Base-by-base conservation (phyloP, 352 stramenopile genomes). In the Globisporangium paroecandrum region DNA sequence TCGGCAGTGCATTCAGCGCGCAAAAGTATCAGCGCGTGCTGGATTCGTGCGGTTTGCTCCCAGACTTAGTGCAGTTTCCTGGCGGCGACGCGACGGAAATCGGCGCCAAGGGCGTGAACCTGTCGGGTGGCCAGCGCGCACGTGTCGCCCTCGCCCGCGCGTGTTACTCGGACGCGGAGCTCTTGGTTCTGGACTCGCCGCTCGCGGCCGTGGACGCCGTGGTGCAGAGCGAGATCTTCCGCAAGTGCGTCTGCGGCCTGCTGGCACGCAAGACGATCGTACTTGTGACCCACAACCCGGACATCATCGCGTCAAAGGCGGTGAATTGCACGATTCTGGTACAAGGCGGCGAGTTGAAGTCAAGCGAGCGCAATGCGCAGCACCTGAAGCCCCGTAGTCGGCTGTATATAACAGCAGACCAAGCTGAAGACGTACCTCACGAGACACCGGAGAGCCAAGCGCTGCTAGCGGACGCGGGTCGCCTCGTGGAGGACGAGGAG, bases 201-300 rank as follows among this genome's bases (percentile, higher is more conserved):
- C 71, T 98, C 1, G 78, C 76, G 29, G 92, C 93, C 20, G 93
- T 98, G 2, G 94, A 98, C 74, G 85, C 85, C 47, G 87, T 98
- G 71, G 93, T 98, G 34, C 89, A 81, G n/a, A 83, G 83, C 57
- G 81, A 94, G 73, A 66, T 98, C 22, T 98, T 98, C 67, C 12
- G 25, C 9, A 63, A 64, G 27, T 68, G 63, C 25, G 34, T 68
- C 20, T 68, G 47, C 18, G 54, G 22, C 9, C 15, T 68, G 63
- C 53, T 68, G 13, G 24, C 32, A 53, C 46, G 15, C 65, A 75
- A 75, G 57, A 89, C 79, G 32, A 77, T 97, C 15, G 54, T 59
- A 24, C 54, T 59, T 1, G 54, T 59, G 6, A 59, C 54, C 5
- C 54, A 59, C 54, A 59, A 32, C 7, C 54, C 27, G 13, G 54